phyloP scores from a whole-genome alignment of 331 rosid genomes.

The Telfairia occidentalis region DNA sequence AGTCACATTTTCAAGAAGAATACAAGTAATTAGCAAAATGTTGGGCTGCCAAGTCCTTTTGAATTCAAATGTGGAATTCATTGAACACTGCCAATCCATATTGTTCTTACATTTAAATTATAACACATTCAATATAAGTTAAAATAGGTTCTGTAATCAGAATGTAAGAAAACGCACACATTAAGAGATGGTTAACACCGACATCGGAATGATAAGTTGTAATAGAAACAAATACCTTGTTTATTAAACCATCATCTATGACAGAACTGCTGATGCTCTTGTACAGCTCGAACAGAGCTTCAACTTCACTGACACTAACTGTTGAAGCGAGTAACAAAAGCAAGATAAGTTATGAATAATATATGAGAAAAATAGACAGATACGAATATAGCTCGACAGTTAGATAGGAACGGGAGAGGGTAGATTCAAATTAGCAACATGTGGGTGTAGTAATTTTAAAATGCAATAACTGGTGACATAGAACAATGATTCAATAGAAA shows the following conservation, averaged over 20 bases:
- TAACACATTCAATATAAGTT: not conserved
- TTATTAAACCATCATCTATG: constrained; percentile 76
- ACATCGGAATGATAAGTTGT: not conserved
- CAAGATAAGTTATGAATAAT: constrained; percentile 6
- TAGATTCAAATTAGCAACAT: not conserved
- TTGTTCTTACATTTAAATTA: not conserved
- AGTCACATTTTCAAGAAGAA: not conserved
- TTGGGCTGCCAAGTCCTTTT: not conserved
- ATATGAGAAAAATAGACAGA: not conserved
- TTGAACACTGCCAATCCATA: not conserved
- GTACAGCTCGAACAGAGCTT: constrained; percentile 83
- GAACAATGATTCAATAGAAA: not conserved
- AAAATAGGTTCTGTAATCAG: not conserved
- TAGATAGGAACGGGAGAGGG: not conserved
- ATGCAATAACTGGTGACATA: not conserved
- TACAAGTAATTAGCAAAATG: not conserved
- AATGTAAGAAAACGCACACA: not conserved
- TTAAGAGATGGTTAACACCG: not conserved
- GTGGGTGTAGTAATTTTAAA: not conserved
- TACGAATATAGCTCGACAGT: not conserved
- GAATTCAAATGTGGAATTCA: not conserved
- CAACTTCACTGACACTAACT: constrained; percentile 85
- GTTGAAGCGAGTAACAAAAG: constrained; percentile 18
- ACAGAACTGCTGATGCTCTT: constrained; percentile 82
- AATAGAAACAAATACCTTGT: constrained; percentile 40